These are phyloP conservation scores for Cetradonia linearis DNA, from an alignment of 495 filamentous ascomycete genomes.

Conservation along the genomic window DNA sequence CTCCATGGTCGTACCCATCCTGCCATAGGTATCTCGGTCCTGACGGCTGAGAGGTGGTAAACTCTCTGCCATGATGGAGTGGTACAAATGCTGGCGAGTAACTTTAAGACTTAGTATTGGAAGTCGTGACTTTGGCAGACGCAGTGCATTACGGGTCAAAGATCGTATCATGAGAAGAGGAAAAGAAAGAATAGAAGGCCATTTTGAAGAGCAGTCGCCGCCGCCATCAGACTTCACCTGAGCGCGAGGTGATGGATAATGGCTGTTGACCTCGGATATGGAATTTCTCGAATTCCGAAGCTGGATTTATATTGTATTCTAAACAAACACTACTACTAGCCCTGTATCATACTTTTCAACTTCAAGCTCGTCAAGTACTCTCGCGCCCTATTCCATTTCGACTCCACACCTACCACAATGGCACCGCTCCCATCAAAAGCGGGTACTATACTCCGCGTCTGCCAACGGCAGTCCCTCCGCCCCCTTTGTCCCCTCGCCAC, in stretches of 20 bases:
- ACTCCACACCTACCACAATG: slow-evolving; percentile 30
- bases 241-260: neutral
- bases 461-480: slow-evolving; percentile 41
- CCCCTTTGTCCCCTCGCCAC: slow-evolving; percentile 33
- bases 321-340: neutral
- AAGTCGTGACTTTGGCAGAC: neutral
- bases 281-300: neutral
- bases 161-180: neutral
- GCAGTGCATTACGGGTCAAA: neutral
- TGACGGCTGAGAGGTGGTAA: slow-evolving; percentile 13
- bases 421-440: slow-evolving; percentile 40
- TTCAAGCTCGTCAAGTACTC: neutral
- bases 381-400: neutral
- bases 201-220: neutral
- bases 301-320: neutral
- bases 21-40: slow-evolving; percentile 13
- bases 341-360: neutral
- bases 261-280: slow-evolving; percentile 1
- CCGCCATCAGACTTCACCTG: neutral
- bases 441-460: slow-evolving; percentile 40
- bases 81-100: neutral
- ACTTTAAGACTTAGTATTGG: neutral
- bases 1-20: slow-evolving; percentile 21
- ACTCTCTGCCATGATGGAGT: slow-evolving; percentile 11
- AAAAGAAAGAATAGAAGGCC: neutral